Percentiles rank a stretch among this genome's conserved stretches.
These are phyloP conservation scores for Aspergillus flavus DNA, from an alignment of 2,329 filamentous ascomycete genomes.

Conservation along the genomic window DNA sequence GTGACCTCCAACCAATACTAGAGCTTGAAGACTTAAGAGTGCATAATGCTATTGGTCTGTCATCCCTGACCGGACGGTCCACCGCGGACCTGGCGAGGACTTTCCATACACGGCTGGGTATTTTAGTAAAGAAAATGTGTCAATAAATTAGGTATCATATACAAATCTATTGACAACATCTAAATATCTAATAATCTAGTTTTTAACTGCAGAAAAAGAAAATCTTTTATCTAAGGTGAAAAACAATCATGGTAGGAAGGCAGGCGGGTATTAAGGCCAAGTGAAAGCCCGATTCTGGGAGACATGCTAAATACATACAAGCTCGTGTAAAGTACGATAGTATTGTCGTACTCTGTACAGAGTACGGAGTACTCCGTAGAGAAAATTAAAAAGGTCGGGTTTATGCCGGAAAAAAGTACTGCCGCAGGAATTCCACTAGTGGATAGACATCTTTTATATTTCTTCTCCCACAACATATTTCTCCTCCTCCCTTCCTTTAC, in stretches of 20 bases:
- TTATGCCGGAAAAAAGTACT: neutral
- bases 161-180: neutral
- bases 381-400: too few relatives aligned
- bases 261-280: neutral
- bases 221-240: neutral
- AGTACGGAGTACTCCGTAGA: too few relatives aligned
- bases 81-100: too few relatives aligned
- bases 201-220: neutral
- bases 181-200: neutral
- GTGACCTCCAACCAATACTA: too few relatives aligned
- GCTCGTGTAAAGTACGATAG: too few relatives aligned
- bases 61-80: too few relatives aligned
- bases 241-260: neutral
- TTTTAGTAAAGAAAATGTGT: neutral
- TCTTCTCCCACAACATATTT: slow-evolving; percentile 5
- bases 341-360: too few relatives aligned
- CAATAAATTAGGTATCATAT: neutral
- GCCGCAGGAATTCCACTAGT: slow-evolving; percentile 4
- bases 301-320: too few relatives aligned
- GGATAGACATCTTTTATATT: slow-evolving; percentile 22
- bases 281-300: too few relatives aligned
- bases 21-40: too few relatives aligned
- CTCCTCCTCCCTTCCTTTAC: slow-evolving; percentile 1
- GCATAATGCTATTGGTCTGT: too few relatives aligned
- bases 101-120: too few relatives aligned